Conservation (phyloP, 2,329 filamentous ascomycete species). For the Trichoderma koningiopsis region DNA sequence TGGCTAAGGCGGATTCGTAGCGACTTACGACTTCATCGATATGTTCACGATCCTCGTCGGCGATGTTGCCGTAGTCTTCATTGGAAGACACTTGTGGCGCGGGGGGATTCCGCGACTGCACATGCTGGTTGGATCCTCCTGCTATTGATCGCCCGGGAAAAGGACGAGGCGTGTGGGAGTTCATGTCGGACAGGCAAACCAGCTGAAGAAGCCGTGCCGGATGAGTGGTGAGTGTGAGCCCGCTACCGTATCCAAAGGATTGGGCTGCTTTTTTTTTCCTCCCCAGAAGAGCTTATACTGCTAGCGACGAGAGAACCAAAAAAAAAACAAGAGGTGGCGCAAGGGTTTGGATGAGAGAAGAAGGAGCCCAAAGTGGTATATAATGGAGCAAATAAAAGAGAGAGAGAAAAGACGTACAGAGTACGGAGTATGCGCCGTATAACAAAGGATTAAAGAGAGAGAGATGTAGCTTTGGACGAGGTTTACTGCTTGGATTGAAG, state of each 20-base stretch:
- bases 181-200: conserved; percentile 32
- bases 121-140: conserved; percentile 37
- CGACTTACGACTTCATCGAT: conserved; percentile 84
- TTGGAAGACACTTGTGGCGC: conserved; percentile 41
- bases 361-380: neutral
- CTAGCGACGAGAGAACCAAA: neutral
- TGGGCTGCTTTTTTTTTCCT: conserved; percentile 4
- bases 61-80: conserved; percentile 54
- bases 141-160: conserved; percentile 42
- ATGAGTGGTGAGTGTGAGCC: neutral
- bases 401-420: neutral
- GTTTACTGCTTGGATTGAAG: conserved; percentile 3
- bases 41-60: conserved; percentile 88
- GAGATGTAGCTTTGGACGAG: conserved; percentile 9
- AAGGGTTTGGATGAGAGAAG: neutral
- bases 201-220: neutral
- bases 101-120: conserved; percentile 38
- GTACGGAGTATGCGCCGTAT: neutral
- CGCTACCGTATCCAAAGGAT: conserved; percentile 14
- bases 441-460: conserved; percentile 1
- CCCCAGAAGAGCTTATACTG: conserved; percentile 5
- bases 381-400: conserved; percentile 4
- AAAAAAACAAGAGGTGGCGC: neutral
- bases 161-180: conserved; percentile 44
- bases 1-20: neutral